phyloP scores from a whole-genome alignment of 805 yeast genomes.

The Tetrapisispora fleetii region DNA sequence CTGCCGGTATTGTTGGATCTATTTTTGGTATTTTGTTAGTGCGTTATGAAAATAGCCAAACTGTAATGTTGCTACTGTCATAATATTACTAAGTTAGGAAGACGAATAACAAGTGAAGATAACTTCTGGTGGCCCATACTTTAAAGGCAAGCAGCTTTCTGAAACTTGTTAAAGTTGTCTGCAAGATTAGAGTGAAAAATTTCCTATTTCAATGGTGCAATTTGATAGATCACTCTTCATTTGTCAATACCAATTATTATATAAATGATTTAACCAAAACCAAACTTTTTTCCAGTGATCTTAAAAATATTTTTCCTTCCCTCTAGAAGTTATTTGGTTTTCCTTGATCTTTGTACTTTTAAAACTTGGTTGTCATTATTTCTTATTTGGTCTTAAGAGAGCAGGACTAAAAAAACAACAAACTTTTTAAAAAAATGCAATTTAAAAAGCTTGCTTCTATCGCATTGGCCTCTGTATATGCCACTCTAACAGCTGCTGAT shows the following conservation, averaged over 20 bases:
- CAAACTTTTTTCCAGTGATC: background rate
- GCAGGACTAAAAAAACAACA: background rate
- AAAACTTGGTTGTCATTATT: too few species aligned
- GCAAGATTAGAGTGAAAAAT: too few species aligned
- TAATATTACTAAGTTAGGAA: background rate
- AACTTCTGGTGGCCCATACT: background rate
- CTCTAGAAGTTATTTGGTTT: background rate
- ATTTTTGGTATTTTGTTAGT: background rate
- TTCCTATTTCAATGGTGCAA: background rate
- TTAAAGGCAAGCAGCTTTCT: background rate
- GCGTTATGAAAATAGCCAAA: background rate
- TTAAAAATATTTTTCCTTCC: too few species aligned
- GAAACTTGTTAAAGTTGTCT: too few species aligned
- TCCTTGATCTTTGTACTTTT: too few species aligned
- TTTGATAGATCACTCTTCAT: background rate
- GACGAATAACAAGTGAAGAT: background rate
- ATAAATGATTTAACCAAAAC: background rate
- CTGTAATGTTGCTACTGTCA: too few species aligned
- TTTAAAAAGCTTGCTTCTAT: constrained; percentile 30
- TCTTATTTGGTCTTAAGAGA: background rate
- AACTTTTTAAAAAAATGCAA: constrained; percentile 21
- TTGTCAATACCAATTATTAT: too few species aligned
- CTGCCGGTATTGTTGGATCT: background rate
- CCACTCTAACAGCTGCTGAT: constrained; percentile 29
- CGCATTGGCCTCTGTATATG: constrained; percentile 23